Percentiles rank a stretch among this genome's conserved stretches.
Evolutionary conservation across 108 stramenopile genomes (phyloP).

Genomic region (Pseudonitzschia multiseries): DNA sequence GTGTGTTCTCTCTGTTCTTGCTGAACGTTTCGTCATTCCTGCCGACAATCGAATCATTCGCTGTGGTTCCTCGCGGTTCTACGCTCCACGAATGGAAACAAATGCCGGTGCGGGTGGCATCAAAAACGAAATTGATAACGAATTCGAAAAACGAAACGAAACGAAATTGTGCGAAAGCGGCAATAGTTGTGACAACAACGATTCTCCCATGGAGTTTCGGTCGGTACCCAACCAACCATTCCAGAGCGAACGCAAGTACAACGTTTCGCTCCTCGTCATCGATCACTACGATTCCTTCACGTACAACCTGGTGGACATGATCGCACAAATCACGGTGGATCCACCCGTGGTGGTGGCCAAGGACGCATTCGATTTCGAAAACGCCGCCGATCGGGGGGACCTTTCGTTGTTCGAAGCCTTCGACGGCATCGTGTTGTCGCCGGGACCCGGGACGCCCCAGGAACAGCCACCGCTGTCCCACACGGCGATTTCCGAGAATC

Average conservation of each 20-base stretch:
- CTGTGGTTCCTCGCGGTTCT: background rate
- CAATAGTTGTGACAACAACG: background rate
- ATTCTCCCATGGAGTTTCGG: background rate
- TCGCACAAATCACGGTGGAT: slow-evolving; percentile 64
- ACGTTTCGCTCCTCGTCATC: slow-evolving; percentile 76
- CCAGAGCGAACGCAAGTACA: slow-evolving; percentile 28
- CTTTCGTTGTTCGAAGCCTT: slow-evolving; percentile 15
- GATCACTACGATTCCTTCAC: slow-evolving; percentile 98
- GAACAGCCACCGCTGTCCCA: slow-evolving; percentile 76
- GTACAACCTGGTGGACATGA: slow-evolving; percentile 89
- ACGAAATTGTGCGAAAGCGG: background rate
- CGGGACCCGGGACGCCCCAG: slow-evolving; percentile 88
- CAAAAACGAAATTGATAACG: too few species aligned
- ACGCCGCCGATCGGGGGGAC: background rate
- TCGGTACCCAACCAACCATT: background rate
- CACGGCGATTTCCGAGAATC: slow-evolving; percentile 45
- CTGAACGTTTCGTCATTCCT: background rate
- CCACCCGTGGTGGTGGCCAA: slow-evolving; percentile 85
- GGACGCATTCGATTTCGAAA: slow-evolving; percentile 61
- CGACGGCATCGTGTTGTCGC: slow-evolving; percentile 84
- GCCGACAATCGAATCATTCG: slow-evolving; percentile 14
- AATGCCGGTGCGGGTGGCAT: background rate
- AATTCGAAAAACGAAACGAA: background rate
- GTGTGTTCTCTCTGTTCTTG: background rate
- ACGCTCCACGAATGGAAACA: background rate